Base-by-base conservation (phyloP, 176 grass and related monocot genomes). In the Carex kokanica region DNA sequence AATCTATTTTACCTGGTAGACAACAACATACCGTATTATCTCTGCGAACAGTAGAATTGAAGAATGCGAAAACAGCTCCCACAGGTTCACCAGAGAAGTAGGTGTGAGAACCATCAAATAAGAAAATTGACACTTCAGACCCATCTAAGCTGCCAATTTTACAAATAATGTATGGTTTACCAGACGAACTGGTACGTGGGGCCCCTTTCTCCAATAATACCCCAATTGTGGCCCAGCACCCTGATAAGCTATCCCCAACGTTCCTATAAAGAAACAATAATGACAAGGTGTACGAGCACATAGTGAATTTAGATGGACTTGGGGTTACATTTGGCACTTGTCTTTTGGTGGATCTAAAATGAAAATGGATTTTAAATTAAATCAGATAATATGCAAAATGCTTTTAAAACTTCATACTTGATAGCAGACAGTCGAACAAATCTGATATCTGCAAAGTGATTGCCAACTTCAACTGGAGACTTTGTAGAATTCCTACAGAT, bases 191-290 rank as follows among this genome's bases (percentile, higher is more conserved):
- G 43, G 89, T 79, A 73, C 78, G 85, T 40, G 84, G 81, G 84
- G 81, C 71, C 45, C 93, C 93, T 79, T 89, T 93, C 77, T 93
- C 91, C 15, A 91, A 80, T 82, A 95, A 59, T 34, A 99, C 89
- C 56, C 96, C 96, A 17, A 83, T 88, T 43, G 96, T 99, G n/a
- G 85, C 96, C 96, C 89, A 99, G 31, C 89, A 90, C 18, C 96
- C 93, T 18, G 89, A 93, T 86, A 95, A 86, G 59, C 83, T 86
- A 45, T 95, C 96, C 34, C 89, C 80, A 11, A 36, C 20, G 13
- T 25, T 64, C 54, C 59, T 64, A n/a, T 64, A 75, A 75, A 27
- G 21, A 53, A 38, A 75, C 20, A 62, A 51, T 51, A 55, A 58
- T 60, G 54, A 58, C 54, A 18, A 8, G 5, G 6, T 3, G 16